Evolutionary conservation across 352 stramenopile species (phyloP).

Genomic region (Phytophthora kernoviae): DNA sequence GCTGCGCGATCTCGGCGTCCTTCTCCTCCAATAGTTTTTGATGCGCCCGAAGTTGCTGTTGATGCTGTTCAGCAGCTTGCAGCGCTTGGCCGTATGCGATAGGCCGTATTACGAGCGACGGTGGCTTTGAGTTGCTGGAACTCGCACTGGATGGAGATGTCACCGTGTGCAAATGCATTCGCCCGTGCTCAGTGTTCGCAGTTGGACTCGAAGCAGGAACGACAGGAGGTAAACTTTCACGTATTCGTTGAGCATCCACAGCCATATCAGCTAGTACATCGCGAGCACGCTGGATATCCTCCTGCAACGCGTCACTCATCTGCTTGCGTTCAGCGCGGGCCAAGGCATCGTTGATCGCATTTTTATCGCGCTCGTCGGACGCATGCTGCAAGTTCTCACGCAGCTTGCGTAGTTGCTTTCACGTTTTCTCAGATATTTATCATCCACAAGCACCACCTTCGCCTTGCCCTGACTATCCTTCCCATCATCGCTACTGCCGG

Average conservation of each 20-base stretch:
- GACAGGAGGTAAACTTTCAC: constrained; percentile 14
- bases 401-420: constrained; percentile 76
- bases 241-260: constrained; percentile 22
- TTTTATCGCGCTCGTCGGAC: constrained; percentile 50
- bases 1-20: constrained; percentile 60
- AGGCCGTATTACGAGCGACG: constrained; percentile 68
- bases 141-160: constrained; percentile 9
- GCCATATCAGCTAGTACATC: constrained; percentile 48
- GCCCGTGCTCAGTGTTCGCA: constrained; percentile 9
- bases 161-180: constrained; percentile 37
- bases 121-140: constrained; percentile 23
- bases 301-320: constrained; percentile 67
- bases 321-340: constrained; percentile 75
- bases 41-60: constrained; percentile 58
- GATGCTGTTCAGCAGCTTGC: constrained; percentile 66
- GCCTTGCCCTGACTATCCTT: constrained; percentile 36
- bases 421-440: constrained; percentile 78
- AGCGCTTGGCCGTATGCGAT: constrained; percentile 77
- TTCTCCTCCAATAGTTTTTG: constrained; percentile 72
- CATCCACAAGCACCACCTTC: constrained; percentile 67
- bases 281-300: constrained; percentile 56
- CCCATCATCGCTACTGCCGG: constrained; percentile 37
- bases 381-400: constrained; percentile 47
- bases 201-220: constrained; percentile 10
- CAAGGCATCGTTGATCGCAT: constrained; percentile 61